phyloP scores from a whole-genome alignment of 2,329 filamentous ascomycete genomes.

The Colletotrichum liaoningense region DNA sequence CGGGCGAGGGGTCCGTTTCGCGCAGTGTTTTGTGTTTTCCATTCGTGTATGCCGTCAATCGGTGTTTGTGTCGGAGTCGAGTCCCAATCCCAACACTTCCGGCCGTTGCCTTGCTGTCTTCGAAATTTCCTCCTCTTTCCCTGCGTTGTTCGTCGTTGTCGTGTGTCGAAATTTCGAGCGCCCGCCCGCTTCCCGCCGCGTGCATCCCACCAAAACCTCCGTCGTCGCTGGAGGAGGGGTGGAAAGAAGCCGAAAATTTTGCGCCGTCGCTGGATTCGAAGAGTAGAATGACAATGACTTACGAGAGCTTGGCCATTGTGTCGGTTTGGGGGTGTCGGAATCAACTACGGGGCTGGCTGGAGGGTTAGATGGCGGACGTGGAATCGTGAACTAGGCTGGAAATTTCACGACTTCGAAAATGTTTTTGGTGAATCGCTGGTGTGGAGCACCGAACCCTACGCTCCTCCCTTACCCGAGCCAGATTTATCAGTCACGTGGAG shows the following conservation, averaged over 20 bases:
- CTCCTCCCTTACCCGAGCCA: slow-evolving; percentile 22
- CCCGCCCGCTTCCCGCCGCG: slow-evolving; percentile 25
- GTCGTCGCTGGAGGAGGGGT: slow-evolving; percentile 35
- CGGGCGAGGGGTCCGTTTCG: slow-evolving; percentile 7
- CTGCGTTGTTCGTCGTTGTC: slow-evolving; percentile 15
- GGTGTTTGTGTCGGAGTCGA: neutral
- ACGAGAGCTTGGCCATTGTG: slow-evolving; percentile 74
- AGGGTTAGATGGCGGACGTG: slow-evolving; percentile 36
- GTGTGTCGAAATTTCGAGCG: slow-evolving; percentile 14
- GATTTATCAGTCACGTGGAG: slow-evolving; percentile 25
- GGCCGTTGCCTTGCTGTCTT: neutral
- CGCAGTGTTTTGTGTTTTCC: slow-evolving; percentile 12
- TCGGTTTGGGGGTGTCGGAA: slow-evolving; percentile 51
- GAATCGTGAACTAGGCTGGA: slow-evolving; percentile 26
- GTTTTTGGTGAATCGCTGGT: slow-evolving; percentile 34
- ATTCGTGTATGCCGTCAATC: neutral
- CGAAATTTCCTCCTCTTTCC: slow-evolving; percentile 12
- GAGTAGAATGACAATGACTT: slow-evolving; percentile 51
- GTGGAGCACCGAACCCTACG: slow-evolving; percentile 26
- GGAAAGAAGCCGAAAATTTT: slow-evolving; percentile 26
- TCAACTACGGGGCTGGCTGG: slow-evolving; percentile 37
- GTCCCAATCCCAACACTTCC: neutral
- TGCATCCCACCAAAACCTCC: slow-evolving; percentile 23
- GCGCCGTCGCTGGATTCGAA: slow-evolving; percentile 12
- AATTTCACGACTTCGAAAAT: slow-evolving; percentile 35